Evolutionary conservation across 176 grass and related monocot species (phyloP).

Genomic region (Triticum monococcum): DNA sequence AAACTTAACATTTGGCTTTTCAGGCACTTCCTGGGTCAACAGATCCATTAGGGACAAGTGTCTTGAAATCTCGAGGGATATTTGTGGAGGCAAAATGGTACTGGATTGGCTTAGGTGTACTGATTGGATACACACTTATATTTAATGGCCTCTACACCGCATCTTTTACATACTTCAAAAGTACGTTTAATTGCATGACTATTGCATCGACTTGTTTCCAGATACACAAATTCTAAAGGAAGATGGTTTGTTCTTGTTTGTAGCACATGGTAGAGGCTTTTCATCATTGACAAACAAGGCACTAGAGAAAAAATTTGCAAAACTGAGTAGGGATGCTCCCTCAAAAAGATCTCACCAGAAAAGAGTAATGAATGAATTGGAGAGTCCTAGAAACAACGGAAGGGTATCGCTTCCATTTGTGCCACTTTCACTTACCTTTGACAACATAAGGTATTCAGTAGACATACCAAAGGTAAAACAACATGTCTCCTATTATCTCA

Average conservation of each 20-base stretch:
- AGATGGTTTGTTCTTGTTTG: not conserved
- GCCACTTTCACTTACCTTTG: constrained; percentile 58
- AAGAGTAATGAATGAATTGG: constrained; percentile 3
- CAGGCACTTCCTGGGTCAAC: constrained; percentile 35
- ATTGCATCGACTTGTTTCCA: not conserved
- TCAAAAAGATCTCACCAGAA: not conserved
- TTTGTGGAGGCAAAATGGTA: constrained; percentile 60
- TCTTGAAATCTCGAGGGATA: constrained; percentile 47
- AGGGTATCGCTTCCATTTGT: constrained; percentile 57
- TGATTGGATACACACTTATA: constrained; percentile 51
- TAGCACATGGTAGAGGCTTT: constrained; percentile 45
- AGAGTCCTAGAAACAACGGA: constrained; percentile 24
- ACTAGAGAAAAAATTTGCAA: constrained; percentile 36
- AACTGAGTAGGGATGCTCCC: constrained; percentile 27
- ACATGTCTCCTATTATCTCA: not conserved
- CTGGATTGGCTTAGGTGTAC: constrained; percentile 49
- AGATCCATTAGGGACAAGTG: constrained; percentile 38
- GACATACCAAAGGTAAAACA: constrained; percentile 53
- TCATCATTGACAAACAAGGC: constrained; percentile 34
- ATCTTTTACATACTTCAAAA: constrained; percentile 28
- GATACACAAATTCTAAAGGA: not conserved
- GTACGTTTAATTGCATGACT: not conserved
- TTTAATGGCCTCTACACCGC: constrained; percentile 54
- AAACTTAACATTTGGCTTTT: not conserved
- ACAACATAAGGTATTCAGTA: constrained; percentile 58